Evolutionary conservation across 768 basidiomycete species (phyloP).

Genomic region (Lyophyllum decastes): DNA sequence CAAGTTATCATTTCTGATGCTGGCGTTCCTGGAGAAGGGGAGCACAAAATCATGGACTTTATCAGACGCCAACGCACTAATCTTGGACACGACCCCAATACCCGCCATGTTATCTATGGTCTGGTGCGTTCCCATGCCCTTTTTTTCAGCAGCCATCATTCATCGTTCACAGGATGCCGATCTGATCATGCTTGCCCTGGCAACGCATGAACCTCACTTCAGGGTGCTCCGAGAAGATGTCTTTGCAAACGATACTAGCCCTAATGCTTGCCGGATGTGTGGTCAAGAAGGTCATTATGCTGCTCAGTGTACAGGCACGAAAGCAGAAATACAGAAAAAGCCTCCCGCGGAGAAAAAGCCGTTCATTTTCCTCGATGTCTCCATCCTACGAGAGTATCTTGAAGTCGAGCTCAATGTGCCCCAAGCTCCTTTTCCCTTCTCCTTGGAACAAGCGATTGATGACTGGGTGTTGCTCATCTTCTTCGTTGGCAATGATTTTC

Average conservation of each 20-base stretch:
- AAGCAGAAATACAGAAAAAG: slow-evolving; percentile 69
- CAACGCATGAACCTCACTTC: slow-evolving; percentile 98
- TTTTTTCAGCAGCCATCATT: slow-evolving; percentile 11
- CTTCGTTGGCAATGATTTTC: slow-evolving; percentile 99
- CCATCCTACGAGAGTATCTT: slow-evolving; percentile 94
- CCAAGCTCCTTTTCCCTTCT: slow-evolving; percentile 80
- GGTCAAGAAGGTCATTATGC: slow-evolving; percentile 95
- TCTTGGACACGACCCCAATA: slow-evolving; percentile 92
- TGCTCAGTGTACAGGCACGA: slow-evolving; percentile 86
- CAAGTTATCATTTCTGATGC: slow-evolving; percentile 98
- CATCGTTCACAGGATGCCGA: slow-evolving; percentile 79
- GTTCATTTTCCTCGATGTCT: slow-evolving; percentile 99
- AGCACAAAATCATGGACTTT: slow-evolving; percentile 99
- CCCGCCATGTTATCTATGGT: slow-evolving; percentile 96
- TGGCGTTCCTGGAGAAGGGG: slow-evolving; percentile 96
- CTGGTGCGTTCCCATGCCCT: slow-evolving; percentile 55
- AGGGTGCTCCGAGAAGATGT: slow-evolving; percentile 98
- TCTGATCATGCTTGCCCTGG: slow-evolving; percentile 97
- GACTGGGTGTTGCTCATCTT: slow-evolving; percentile 99
- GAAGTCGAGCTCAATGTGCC: slow-evolving; percentile 91
- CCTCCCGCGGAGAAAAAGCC: slow-evolving; percentile 82
- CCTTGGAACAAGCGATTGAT: slow-evolving; percentile 95
- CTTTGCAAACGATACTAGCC: slow-evolving; percentile 79
- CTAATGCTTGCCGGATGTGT: slow-evolving; percentile 85
- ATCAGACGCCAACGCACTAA: slow-evolving; percentile 89